Base-by-base conservation (phyloP, 768 basidiomycete species). In the Leccinum longicurvipes region DNA sequence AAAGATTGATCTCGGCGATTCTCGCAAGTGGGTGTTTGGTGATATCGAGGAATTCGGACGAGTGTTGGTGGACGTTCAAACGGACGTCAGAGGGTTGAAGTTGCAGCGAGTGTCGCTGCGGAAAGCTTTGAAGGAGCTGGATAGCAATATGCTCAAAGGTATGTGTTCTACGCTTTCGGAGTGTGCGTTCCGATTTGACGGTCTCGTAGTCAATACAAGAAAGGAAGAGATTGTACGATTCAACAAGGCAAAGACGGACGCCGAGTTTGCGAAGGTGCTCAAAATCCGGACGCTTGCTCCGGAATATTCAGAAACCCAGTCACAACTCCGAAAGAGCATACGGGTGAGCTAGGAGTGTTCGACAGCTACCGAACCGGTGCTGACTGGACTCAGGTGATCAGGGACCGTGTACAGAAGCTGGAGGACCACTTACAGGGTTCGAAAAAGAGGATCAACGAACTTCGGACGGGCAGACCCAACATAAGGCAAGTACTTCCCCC, bases 251-350 rank as follows among this genome's bases (percentile, higher is more conserved):
- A 83, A 84, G 57, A 79, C 78, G 28, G 93, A 98, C 65, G 79
- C 83, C 3, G 87, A 88, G 53, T 91, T 95, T 68, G 81, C 84
- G 10, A 87, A 84, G 63, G 82, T 88, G 77, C 72, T 91, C 51
- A 85, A 82, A 64, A 76, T 83, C 3, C 79, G 89, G 47, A 85
- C 87, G n/a, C 72, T 94, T n/a, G 88, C 88, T 12, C 93, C 96
- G 0, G 93, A 98, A 64, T 87, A 93, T 65, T 77, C 85, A 14
- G 93, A 95, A 66, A 87, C 83, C 1, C 94, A 95, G 67, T 82
- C 78, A 2, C 83, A 86, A 53, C 73, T 98, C 25, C 79, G 93
- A 29, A 82, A 85, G 60, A 77, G 79, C 58, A 83, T 91, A 34
- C 76, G 87, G 67, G 93, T 92, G 61, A 42, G 83, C 72, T 39